Base-by-base conservation (phyloP, 2,329 filamentous ascomycete species). In the Endoconidiophora laricicola region DNA sequence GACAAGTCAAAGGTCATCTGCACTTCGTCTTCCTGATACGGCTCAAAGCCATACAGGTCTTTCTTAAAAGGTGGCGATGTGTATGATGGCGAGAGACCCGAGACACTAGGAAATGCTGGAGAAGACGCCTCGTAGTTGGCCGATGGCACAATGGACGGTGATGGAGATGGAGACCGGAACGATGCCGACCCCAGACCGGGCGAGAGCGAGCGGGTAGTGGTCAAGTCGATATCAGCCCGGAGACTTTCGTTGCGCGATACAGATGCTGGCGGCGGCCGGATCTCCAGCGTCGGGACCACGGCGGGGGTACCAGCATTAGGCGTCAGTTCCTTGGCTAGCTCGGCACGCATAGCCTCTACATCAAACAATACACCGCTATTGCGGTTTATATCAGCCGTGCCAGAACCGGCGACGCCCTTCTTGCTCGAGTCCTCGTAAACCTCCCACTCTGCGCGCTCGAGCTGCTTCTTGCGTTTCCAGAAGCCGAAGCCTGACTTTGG, bases 391-490 rank as follows among this genome's bases (percentile, higher is more conserved):
- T 69, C 69, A 14, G 70, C 70, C 50, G 74, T 70, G 6, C 66
- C 66, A 50, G 66, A 67, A 39, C 63, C 62, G 22, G 59, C 53
- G 23, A 54, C 56, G 40, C 61, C 57, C 59, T 75, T 76, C 42
- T 55, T 56, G 4, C 62, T 63, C 16, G 66, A 68, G 54, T 93
- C 84, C 60, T 95, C 83, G 62, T 95, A 95, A 6, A 86, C 86
- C 63, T 96, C 90, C 90, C 90, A 95, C 49, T 85, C 83, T 60
- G 87, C 86, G 65, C 87, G 88, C 60, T 87, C 74, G 0, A 74
- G 65, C 64, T 82, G 83, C 66, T 86, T 94, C 59, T 85, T 87
- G 45, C 83, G 78, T 40, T 81, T 81, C 65, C 95, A 95, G 57
- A 93, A 77, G 36, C 79, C 77, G 58, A 90, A 87, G 39, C 67